Conservation (phyloP, 345 rosid genomes). For the Kandelia obovata region DNA sequence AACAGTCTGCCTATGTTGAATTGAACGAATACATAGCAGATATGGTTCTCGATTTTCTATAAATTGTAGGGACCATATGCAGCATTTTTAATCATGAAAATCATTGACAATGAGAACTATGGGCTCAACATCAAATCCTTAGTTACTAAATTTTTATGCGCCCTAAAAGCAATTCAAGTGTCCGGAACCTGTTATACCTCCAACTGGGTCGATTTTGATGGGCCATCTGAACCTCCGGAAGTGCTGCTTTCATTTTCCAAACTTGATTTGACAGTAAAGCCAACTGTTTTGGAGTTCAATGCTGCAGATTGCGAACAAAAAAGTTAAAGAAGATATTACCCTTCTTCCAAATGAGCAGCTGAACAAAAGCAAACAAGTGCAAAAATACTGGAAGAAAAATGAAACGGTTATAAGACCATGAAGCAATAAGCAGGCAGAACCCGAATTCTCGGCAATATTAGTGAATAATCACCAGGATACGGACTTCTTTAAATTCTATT, state of each 20-base stretch:
- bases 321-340: not conserved
- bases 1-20: not conserved
- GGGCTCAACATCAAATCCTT: not conserved
- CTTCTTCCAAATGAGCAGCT: too few relatives aligned
- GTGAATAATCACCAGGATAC: too few relatives aligned
- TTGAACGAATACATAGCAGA: not conserved
- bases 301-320: slow-evolving; percentile 11
- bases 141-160: too few relatives aligned
- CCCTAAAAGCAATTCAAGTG: not conserved
- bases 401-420: too few relatives aligned
- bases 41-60: not conserved
- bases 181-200: not conserved
- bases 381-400: too few relatives aligned
- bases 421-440: too few relatives aligned
- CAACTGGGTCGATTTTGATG: slow-evolving; percentile 18
- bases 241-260: slow-evolving; percentile 24
- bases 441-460: too few relatives aligned
- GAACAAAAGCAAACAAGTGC: too few relatives aligned
- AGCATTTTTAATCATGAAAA: not conserved
- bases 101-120: not conserved
- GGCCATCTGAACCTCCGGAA: slow-evolving; percentile 18
- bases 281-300: slow-evolving; percentile 25
- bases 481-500: too few relatives aligned
- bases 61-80: not conserved
- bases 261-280: slow-evolving; percentile 35